Evolutionary conservation across 2,329 filamentous ascomycete genomes (phyloP).

Genomic region (Trichoderma harzianum): DNA sequence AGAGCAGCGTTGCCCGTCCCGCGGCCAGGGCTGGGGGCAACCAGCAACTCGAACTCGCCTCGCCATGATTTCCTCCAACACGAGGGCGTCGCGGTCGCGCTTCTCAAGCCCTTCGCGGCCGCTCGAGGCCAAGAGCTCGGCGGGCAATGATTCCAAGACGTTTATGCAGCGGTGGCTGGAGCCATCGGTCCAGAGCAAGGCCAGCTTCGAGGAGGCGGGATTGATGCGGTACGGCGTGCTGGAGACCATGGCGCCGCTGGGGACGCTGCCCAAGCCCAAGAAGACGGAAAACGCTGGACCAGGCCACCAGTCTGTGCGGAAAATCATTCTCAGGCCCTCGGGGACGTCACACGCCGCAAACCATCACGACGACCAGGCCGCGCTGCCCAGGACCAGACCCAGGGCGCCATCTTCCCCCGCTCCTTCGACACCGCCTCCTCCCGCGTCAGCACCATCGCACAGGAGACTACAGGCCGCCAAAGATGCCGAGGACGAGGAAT

Average conservation of each 20-base stretch:
- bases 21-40: slow-evolving; percentile 23
- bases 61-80: slow-evolving; percentile 42
- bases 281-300: slow-evolving; percentile 31
- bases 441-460: slow-evolving; percentile 20
- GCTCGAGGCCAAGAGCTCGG: slow-evolving; percentile 37
- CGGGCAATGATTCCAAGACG: slow-evolving; percentile 39
- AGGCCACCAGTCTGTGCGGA: slow-evolving; percentile 33
- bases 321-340: slow-evolving; percentile 46
- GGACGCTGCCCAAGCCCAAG: slow-evolving; percentile 63
- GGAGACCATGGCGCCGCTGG: slow-evolving; percentile 79
- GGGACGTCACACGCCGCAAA: slow-evolving; percentile 28
- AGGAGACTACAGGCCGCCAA: slow-evolving; percentile 24
- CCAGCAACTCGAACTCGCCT: slow-evolving; percentile 16
- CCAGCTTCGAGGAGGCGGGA: slow-evolving; percentile 77
- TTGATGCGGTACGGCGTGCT: slow-evolving; percentile 72
- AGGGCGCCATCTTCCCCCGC: slow-evolving; percentile 15
- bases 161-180: slow-evolving; percentile 59
- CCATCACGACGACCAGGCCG: slow-evolving; percentile 19
- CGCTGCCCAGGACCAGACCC: slow-evolving; percentile 3
- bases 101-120: slow-evolving; percentile 52
- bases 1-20: slow-evolving; percentile 31
- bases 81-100: slow-evolving; percentile 53
- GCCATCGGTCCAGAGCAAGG: slow-evolving; percentile 54
- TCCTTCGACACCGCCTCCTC: slow-evolving; percentile 22
- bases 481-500: slow-evolving; percentile 42